Base-by-base conservation (phyloP, 164 flowering plant genomes). In the Malania oleifera region DNA sequence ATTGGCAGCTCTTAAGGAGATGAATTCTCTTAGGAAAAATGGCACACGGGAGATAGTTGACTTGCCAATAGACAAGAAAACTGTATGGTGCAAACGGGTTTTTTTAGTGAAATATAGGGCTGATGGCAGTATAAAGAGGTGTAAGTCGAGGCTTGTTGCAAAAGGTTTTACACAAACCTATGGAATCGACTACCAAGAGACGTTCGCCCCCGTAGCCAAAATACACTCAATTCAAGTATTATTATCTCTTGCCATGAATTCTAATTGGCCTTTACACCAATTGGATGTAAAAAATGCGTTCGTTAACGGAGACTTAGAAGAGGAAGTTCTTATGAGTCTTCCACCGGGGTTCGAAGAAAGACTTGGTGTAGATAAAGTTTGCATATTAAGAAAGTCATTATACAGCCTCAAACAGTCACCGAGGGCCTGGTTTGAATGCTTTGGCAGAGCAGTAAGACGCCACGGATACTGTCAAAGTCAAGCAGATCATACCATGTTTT, bases 401-500 rank as follows among this genome's bases (percentile, higher is more conserved):
- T 44, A 44, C 12, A 20, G 48, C 48, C 15, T 44, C 12, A 44
- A 44, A 44, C 48, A 44, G 12, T 44, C 15, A 4, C 48, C 48
- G 7, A 44, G 23, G 3, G 48, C 48, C 3, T 44, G 15, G 48
- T 44, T 44, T 44, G 48, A 44, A 44, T 17, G 12, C 19, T 44
- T 44, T 44, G 19, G 48, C 3, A 44, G 12, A 14, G 23, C 48
- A 4, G 48, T 44, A 20, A 44, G 5, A 4, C 4, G 48, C 22
- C 12, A 20, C 22, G 15, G 48, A 3, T 44, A 5, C 48, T 14
- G 23, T 5, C 48, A 44, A 20, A 44, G 48, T 44, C 48, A 44
- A 44, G 48, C 12, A 4, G 48, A 44, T 44, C 48, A 44, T 44
- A 44, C 48, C 12, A 44, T 44, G 48, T 44, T 44, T 44, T 20